These are phyloP conservation scores for Scutellaria barbata DNA, from an alignment of 257 asterid species.

Conservation along the genomic window DNA sequence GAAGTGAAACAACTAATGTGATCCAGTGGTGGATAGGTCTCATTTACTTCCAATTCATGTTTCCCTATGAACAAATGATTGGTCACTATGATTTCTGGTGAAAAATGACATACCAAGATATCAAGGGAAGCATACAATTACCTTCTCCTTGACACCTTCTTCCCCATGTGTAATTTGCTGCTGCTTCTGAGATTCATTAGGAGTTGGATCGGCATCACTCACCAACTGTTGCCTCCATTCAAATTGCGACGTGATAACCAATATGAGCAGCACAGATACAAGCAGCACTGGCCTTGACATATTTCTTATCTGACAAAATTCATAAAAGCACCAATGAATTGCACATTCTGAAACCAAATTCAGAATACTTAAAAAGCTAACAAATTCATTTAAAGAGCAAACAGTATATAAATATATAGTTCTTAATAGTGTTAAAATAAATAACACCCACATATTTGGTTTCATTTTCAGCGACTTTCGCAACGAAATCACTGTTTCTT, in stretches of 20 bases:
- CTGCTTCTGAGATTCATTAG: conserved; percentile 66
- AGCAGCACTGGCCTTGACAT: conserved; percentile 86
- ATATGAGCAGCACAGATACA: conserved; percentile 64
- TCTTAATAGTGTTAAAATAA: conserved; percentile 11
- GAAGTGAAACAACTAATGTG: background rate
- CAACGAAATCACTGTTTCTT: conserved; percentile 21
- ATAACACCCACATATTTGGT: conserved; percentile 3
- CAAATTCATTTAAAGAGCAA: background rate
- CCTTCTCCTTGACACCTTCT: conserved; percentile 83
- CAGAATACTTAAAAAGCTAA: background rate
- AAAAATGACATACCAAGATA: background rate
- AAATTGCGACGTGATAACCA: conserved; percentile 81
- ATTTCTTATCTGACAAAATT: conserved; percentile 36
- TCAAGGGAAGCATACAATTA: conserved; percentile 31
- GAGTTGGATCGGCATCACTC: conserved; percentile 60
- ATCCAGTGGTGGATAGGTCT: background rate
- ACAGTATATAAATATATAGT: background rate
- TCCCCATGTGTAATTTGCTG: conserved; percentile 56
- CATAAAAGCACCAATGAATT: conserved; percentile 18
- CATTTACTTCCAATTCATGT: background rate
- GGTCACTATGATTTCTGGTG: background rate
- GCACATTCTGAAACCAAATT: conserved; percentile 3
- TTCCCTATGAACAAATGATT: no score
- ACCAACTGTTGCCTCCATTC: conserved; percentile 84
- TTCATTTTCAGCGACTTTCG: conserved; percentile 1